These are phyloP conservation scores for Monosporascus sp. DNA, from an alignment of 2,329 filamentous ascomycete genomes.

Conservation along the genomic window DNA sequence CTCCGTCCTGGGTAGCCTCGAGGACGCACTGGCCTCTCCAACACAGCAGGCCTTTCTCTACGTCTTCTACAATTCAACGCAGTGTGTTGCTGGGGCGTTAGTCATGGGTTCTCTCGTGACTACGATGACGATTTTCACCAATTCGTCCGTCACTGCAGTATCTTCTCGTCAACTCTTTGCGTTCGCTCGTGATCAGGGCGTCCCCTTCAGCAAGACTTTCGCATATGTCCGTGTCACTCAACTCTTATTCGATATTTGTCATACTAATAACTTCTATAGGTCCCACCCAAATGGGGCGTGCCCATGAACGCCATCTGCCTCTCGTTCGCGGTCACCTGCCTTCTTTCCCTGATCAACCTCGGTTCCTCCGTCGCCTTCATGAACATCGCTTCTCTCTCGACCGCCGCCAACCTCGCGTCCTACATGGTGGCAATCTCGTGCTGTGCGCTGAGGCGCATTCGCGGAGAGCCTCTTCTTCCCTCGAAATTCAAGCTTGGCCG, in stretches of 20 bases:
- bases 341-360: slow-evolving; percentile 46
- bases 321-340: slow-evolving; percentile 38
- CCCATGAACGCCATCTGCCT: slow-evolving; percentile 42
- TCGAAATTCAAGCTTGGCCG: slow-evolving; percentile 31
- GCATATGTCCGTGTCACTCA: not conserved
- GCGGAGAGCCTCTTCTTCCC: slow-evolving; percentile 11
- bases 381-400: slow-evolving; percentile 46
- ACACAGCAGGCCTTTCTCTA: slow-evolving; percentile 30
- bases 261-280: too few relatives aligned
- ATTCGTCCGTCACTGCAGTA: slow-evolving; percentile 30
- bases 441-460: slow-evolving; percentile 38
- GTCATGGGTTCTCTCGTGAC: slow-evolving; percentile 41
- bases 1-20: slow-evolving; percentile 29
- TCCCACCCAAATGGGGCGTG: slow-evolving; percentile 24
- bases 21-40: slow-evolving; percentile 17
- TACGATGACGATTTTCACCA: slow-evolving; percentile 31
- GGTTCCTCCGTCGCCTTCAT: slow-evolving; percentile 48
- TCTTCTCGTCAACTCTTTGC: slow-evolving; percentile 35
- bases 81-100: slow-evolving; percentile 36
- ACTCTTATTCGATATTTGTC: too few relatives aligned
- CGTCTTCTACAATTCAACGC: slow-evolving; percentile 20
- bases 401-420: slow-evolving; percentile 44
- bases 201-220: slow-evolving; percentile 23
- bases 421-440: slow-evolving; percentile 46
- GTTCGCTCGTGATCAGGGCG: slow-evolving; percentile 37